Evolutionary conservation across 2,329 filamentous ascomycete genomes (phyloP).

Genomic region (Aspergillus udagawae): DNA sequence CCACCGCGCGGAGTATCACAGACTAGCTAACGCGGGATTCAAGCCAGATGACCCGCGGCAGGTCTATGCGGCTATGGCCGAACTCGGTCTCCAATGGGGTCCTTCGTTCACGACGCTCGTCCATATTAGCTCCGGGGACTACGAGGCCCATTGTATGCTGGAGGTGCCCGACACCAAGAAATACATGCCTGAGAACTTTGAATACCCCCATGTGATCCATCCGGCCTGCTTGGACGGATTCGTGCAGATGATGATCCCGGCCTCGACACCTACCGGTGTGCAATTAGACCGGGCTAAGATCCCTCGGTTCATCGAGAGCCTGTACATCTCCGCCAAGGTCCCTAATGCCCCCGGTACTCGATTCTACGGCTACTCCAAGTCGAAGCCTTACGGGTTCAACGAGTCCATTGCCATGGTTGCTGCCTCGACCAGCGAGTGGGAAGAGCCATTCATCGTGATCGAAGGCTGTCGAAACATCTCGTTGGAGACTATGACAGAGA

Average conservation of each 20-base stretch:
- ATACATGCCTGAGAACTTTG: constrained; percentile 12
- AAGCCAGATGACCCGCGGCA: no score
- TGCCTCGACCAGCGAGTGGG: background rate
- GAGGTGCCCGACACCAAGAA: constrained; percentile 9
- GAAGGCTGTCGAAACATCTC: background rate
- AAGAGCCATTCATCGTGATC: background rate
- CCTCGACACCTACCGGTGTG: no score
- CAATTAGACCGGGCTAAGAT: background rate
- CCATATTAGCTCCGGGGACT: constrained; percentile 25
- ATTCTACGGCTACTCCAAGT: background rate
- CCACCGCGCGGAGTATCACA: no score
- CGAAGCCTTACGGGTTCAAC: background rate
- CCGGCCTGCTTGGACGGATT: background rate
- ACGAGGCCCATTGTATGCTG: constrained; percentile 3
- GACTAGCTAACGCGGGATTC: no score
- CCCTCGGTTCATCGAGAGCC: background rate
- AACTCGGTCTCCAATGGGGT: constrained; percentile 11
- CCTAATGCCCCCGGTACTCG: background rate
- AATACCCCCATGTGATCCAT: constrained; percentile 2
- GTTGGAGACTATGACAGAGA: background rate
- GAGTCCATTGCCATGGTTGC: background rate
- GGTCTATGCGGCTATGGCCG: constrained; percentile 4
- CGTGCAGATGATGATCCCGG: background rate
- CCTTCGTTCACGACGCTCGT: constrained; percentile 16
- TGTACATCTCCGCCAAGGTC: background rate